Evolutionary conservation across 1,284 basidiomycete species (phyloP).

Genomic region (Porodaedalea pini): DNA sequence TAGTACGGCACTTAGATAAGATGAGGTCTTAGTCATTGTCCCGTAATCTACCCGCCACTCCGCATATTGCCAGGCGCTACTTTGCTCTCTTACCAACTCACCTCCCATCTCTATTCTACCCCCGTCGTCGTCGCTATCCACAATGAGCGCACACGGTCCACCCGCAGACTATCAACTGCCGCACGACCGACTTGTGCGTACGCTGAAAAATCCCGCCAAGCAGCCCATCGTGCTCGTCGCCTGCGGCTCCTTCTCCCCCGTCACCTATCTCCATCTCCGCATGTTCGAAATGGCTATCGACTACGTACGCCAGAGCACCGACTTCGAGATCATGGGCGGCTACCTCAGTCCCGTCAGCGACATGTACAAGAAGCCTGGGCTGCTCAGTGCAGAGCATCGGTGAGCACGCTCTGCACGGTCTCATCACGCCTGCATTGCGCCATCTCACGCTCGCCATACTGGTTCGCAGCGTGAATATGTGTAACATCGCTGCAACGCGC

Average conservation of each 20-base stretch:
- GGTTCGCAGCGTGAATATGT: conserved; percentile 56
- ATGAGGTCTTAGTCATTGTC: background rate
- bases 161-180: conserved; percentile 17
- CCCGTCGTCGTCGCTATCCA: background rate
- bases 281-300: conserved; percentile 99
- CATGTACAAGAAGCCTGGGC: conserved; percentile 87
- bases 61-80: background rate
- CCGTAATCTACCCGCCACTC: background rate
- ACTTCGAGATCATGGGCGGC: conserved; percentile 91
- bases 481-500: conserved; percentile 75
- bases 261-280: conserved; percentile 81
- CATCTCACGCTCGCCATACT: conserved; percentile 7
- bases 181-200: conserved; percentile 9
- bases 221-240: conserved; percentile 74
- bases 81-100: conserved; percentile 2
- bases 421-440: conserved; percentile 7
- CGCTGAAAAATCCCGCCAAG: conserved; percentile 59
- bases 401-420: conserved; percentile 35
- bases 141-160: conserved; percentile 16
- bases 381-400: conserved; percentile 79
- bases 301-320: conserved; percentile 87
- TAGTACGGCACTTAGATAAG: too few species aligned
- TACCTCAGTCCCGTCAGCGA: conserved; percentile 95
- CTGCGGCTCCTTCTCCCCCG: conserved; percentile 79
- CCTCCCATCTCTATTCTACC: background rate